Conservation (phyloP, 257 asterid genomes). For the Scutellaria minor region DNA sequence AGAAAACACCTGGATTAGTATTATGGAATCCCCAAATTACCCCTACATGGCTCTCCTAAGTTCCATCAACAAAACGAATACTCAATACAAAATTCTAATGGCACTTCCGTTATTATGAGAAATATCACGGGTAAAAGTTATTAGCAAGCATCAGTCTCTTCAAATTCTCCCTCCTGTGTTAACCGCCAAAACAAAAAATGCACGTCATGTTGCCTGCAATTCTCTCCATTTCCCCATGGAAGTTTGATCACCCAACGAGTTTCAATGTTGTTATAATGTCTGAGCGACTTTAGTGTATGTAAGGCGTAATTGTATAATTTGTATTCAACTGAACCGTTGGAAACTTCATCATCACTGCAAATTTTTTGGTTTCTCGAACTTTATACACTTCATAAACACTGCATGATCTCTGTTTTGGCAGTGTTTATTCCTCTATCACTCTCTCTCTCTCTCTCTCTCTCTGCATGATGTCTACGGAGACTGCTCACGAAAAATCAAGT, state of each 20-base stretch:
- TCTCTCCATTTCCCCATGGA: constrained; percentile 29
- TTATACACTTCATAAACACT: constrained; percentile 17
- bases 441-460: constrained; percentile 27
- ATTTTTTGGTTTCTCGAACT: not conserved
- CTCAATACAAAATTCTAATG: not conserved
- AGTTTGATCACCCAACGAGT: not conserved
- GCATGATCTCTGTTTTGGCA: constrained; percentile 35
- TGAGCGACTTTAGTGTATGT: constrained; percentile 13
- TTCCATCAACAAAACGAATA: too few relatives aligned
- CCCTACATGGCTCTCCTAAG: too few relatives aligned
- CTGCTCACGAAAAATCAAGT: constrained; percentile 3
- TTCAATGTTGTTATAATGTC: not conserved
- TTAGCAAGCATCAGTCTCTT: constrained; percentile 19
- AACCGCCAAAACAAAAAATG: constrained; percentile 38
- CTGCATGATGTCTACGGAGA: constrained; percentile 37
- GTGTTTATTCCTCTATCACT: constrained; percentile 3
- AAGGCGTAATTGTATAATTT: constrained; percentile 4
- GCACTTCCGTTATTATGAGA: constrained; percentile 24
- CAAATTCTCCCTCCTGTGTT: constrained; percentile 29
- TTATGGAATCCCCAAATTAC: too few relatives aligned
- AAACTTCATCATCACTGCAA: constrained; percentile 11
- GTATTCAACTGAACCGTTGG: constrained; percentile 36
- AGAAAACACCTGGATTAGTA: too few relatives aligned
- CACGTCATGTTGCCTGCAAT: constrained; percentile 33
- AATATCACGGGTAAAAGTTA: constrained; percentile 1